Evolutionary conservation across 176 grass and related monocot genomes (phyloP).

Genomic region (Cenchrus americanus): DNA sequence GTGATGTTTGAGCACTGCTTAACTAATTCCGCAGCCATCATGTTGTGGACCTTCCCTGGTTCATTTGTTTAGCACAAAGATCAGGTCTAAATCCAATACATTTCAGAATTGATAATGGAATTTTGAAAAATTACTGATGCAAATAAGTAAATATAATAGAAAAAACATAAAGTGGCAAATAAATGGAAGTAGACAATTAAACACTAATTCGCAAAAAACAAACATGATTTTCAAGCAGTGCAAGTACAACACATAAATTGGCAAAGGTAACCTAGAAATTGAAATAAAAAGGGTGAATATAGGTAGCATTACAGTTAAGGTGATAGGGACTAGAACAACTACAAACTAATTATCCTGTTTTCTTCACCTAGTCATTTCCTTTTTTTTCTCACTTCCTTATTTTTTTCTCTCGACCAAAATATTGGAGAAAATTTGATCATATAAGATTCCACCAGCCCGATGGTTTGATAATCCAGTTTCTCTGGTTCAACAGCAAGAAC

Average conservation of each 20-base stretch:
- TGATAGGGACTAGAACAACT: conserved; percentile 12
- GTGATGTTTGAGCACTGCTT: conserved; percentile 54
- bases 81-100: conserved; percentile 34
- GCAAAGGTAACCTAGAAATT: conserved; percentile 1
- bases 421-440: neutral
- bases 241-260: conserved; percentile 5
- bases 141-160: neutral
- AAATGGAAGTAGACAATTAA: neutral
- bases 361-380: neutral
- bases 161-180: neutral
- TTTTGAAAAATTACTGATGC: neutral
- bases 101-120: neutral
- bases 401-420: neutral
- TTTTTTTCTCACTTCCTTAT: neutral
- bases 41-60: conserved; percentile 41
- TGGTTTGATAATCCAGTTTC: neutral
- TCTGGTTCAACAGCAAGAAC: neutral
- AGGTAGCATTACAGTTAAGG: conserved; percentile 12
- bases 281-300: neutral
- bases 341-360: neutral
- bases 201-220: neutral
- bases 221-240: conserved; percentile 13
- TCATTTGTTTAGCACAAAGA: conserved; percentile 41
- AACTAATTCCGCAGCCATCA: conserved; percentile 52
- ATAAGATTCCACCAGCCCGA: conserved; percentile 10